Percentiles rank a stretch among this genome's conserved stretches.
Evolutionary conservation across 176 grass and related monocot species (phyloP).

Genomic region (Zoysia japonica): DNA sequence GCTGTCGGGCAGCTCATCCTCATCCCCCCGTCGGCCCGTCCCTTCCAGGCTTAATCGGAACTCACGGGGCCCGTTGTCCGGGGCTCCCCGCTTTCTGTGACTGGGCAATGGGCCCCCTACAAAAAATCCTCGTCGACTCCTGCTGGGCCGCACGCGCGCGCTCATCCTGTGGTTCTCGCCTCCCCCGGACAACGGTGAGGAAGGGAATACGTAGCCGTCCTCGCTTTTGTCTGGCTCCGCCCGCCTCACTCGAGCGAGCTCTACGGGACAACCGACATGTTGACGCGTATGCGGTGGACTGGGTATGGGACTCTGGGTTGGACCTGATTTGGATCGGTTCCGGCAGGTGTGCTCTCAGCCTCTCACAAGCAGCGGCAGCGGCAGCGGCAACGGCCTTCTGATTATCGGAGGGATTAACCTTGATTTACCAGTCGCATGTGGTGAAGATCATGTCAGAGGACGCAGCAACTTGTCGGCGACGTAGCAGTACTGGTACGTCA

Average conservation of each 20-base stretch:
- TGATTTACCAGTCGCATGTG: neutral
- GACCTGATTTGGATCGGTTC: neutral
- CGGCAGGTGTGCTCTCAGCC: conserved; percentile 14
- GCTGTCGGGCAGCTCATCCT: conserved; percentile 26
- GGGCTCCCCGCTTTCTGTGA: no score
- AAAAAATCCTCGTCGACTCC: no score
- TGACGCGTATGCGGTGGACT: neutral
- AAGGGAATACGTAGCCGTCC: no score
- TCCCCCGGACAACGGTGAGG: no score
- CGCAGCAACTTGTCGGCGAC: conserved; percentile 11
- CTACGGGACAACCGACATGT: conserved; percentile 39
- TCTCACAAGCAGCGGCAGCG: conserved; percentile 35
- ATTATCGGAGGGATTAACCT: neutral
- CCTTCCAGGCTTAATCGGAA: neutral
- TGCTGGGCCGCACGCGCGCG: no score
- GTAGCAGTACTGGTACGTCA: neutral
- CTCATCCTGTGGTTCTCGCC: no score
- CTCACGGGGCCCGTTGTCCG: no score
- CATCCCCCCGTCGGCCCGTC: neutral
- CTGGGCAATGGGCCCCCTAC: no score
- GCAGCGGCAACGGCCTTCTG: conserved; percentile 9
- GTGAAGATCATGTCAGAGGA: neutral
- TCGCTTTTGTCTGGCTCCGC: neutral
- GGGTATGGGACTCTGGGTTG: conserved; percentile 2
- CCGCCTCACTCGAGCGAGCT: neutral